Base-by-base conservation (phyloP, 768 basidiomycete genomes). In the Leccinum disarticulatum region DNA sequence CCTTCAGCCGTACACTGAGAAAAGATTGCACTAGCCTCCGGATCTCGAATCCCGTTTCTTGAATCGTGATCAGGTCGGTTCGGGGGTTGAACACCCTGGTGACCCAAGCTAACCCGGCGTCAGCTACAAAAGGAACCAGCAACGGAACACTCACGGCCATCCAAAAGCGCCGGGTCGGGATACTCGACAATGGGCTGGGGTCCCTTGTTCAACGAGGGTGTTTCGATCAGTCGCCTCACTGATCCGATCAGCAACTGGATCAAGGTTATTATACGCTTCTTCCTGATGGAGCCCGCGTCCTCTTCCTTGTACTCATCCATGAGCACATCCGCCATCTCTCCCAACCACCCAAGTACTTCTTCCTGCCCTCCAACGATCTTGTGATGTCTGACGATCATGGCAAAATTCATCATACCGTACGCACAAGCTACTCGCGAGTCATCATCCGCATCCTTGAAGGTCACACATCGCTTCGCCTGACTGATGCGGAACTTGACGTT, bases 361-460 rank as follows among this genome's bases (percentile, higher is more conserved):
- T 78, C 67, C 10, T 92, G 64, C 28, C 70, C 69, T 43, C 65
- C 63, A 6, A 81, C 71, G 10, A 87, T 67, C 1, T 71, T 66
- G 41, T 85, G 81, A 31, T 84, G 82, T 22, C 82, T 79, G 66
- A 87, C 76, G 11, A 91, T 79, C 38, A 83, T 81, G 2, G 82
- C 83, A 49, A 93, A 80, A 68, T 87, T 83, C 79, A 87, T 85
- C 69, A 89, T 77, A 3, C 89, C 91, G 3, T 88, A 84, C 51
- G 97, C 83, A 60, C 85, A 82, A n/a, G 85, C 85, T n/a, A 80
- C 71, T 15, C 91, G 82, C 0, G 88, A 86, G 15, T 80, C 76
- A 17, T 79, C 72, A 61, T 91, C 87, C 0, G 87, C 87, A 27
- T 81, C 74, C n/a, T 76, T 74, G 70, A 95, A 94, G 56, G 77